Percentiles rank a stretch among this genome's conserved stretches.
Evolutionary conservation across 2,329 filamentous ascomycete species (phyloP).

Genomic region (Colletotrichum tropicicola): DNA sequence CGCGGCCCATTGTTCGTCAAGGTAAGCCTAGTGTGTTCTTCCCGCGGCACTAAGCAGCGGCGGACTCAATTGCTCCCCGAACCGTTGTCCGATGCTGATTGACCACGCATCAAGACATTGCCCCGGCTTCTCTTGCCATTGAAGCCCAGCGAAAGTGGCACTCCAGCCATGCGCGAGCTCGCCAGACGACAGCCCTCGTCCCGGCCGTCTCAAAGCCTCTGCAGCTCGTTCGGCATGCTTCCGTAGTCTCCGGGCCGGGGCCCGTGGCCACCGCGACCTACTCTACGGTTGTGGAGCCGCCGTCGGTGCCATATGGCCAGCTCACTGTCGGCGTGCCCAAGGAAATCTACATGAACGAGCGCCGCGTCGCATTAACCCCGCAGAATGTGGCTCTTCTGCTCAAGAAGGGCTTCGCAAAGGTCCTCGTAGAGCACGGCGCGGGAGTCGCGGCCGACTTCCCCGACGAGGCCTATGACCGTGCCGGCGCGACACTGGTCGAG

Average conservation of each 20-base stretch:
- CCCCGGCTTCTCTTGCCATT: background rate
- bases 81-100: background rate
- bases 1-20: background rate
- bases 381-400: conserved; percentile 83
- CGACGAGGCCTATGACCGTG: conserved; percentile 79
- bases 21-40: conserved; percentile 11
- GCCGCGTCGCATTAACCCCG: conserved; percentile 85
- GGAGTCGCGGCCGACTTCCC: conserved; percentile 80
- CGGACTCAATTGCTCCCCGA: background rate
- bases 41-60: background rate
- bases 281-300: conserved; percentile 50
- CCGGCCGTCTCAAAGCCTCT: conserved; percentile 41
- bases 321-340: conserved; percentile 82
- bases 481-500: conserved; percentile 81
- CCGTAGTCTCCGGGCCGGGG: conserved; percentile 40
- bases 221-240: conserved; percentile 50
- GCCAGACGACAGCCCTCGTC: conserved; percentile 39
- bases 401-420: conserved; percentile 83
- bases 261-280: conserved; percentile 38
- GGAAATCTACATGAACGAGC: conserved; percentile 82
- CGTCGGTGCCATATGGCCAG: conserved; percentile 71
- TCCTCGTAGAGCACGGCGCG: conserved; percentile 84
- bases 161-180: conserved; percentile 48
- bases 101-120: conserved; percentile 4
- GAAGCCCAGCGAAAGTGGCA: conserved; percentile 38